A percentile compares a stretch with the other conserved stretches of the same genome.
Evolutionary conservation across 2,329 filamentous ascomycete genomes (phyloP).

Genomic region (Harringtonia aguacate): DNA sequence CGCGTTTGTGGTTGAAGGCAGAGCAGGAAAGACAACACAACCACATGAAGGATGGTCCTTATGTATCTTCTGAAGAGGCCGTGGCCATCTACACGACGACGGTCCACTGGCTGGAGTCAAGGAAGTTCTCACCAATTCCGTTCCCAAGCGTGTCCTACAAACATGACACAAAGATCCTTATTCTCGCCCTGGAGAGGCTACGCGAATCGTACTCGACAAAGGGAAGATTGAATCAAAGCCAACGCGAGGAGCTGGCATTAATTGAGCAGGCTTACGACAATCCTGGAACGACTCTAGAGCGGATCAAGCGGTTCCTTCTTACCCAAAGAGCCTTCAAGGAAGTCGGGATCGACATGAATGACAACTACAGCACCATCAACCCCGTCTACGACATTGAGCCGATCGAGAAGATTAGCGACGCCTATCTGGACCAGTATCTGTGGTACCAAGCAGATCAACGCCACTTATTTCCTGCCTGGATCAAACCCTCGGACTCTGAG

Average conservation of each 20-base stretch:
- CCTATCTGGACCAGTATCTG: slow-evolving; percentile 94
- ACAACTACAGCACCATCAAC: slow-evolving; percentile 98
- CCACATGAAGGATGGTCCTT: slow-evolving; percentile 98
- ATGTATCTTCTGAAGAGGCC: slow-evolving; percentile 95
- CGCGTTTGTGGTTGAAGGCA: slow-evolving; percentile 91
- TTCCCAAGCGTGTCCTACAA: slow-evolving; percentile 99
- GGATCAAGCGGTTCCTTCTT: slow-evolving; percentile 94
- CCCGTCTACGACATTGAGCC: slow-evolving; percentile 98
- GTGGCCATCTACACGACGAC: slow-evolving; percentile 98
- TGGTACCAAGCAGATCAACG: slow-evolving; percentile 99
- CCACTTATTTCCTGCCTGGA: slow-evolving; percentile 95
- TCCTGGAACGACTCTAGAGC: slow-evolving; percentile 85
- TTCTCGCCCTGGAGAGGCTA: slow-evolving; percentile 83
- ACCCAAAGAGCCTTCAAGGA: slow-evolving; percentile 99
- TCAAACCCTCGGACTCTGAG: slow-evolving; percentile 97
- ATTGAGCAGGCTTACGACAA: slow-evolving; percentile 99
- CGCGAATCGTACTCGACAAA: slow-evolving; percentile 97
- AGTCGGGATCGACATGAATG: slow-evolving; percentile 99
- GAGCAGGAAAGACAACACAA: slow-evolving; percentile 99
- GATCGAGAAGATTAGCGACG: slow-evolving; percentile 98
- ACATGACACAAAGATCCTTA: slow-evolving; percentile 97
- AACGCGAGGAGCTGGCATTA: slow-evolving; percentile 89
- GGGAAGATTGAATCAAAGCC: slow-evolving; percentile 90
- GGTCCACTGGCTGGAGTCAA: slow-evolving; percentile 95
- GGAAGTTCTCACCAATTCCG: slow-evolving; percentile 96